Percentiles rank a stretch among this genome's conserved stretches.
Conservation (phyloP, 1,139 yeast genomes). For the Pichia sp. region DNA sequence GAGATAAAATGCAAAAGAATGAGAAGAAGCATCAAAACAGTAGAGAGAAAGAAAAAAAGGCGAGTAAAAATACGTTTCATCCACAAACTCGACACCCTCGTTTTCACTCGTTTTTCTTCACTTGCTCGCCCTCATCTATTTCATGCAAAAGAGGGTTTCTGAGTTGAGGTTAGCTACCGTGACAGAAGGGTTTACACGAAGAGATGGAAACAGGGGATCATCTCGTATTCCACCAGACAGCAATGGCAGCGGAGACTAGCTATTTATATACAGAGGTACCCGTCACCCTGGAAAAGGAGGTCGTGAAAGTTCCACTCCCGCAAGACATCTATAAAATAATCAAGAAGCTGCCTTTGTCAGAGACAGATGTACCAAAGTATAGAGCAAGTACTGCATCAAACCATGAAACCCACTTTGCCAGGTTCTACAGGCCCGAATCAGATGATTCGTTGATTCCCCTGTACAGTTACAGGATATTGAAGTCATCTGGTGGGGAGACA, state of each 20-base stretch:
- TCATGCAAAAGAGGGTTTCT: neutral
- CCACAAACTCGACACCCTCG: neutral
- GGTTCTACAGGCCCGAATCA: conserved; percentile 4
- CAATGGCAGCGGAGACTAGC: conserved; percentile 3
- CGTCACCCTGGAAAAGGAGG: conserved; percentile 15
- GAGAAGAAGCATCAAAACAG: neutral
- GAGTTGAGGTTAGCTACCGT: neutral
- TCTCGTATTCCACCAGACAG: neutral
- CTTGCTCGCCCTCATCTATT: neutral
- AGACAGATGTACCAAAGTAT: neutral
- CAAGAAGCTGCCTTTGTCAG: conserved; percentile 13
- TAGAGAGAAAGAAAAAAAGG: neutral
- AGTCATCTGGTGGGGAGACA: conserved; percentile 5
- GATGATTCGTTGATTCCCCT: neutral
- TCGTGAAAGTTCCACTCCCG: conserved; percentile 15
- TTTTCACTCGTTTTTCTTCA: neutral
- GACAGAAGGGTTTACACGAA: neutral
- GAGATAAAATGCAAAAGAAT: neutral
- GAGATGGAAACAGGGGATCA: neutral
- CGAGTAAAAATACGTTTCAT: neutral
- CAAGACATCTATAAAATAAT: conserved; percentile 19
- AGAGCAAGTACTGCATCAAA: neutral
- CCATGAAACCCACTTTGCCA: conserved; percentile 9
- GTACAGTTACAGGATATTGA: conserved; percentile 2
- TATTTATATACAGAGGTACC: conserved; percentile 19